Evolutionary conservation across 768 basidiomycete species (phyloP), one percentile per base, ranked within the genome.

Genomic region (Mycena venus): DNA sequence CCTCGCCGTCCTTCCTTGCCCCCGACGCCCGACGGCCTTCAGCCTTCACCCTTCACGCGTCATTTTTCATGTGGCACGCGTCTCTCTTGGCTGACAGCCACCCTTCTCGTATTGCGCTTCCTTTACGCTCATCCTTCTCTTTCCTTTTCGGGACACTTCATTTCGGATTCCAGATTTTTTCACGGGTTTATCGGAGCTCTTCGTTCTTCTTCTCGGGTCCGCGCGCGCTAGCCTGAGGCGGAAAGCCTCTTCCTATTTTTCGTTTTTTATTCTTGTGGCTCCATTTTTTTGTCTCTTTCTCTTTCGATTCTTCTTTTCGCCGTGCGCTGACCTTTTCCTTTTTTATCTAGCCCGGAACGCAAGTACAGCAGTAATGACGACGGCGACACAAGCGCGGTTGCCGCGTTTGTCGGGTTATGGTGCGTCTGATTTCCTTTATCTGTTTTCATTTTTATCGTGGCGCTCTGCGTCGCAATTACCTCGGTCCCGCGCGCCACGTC

Each of bases 381-480:
- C 31, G 4, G 9, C 3, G 88, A 89, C 38, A 90, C 90, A 0
- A 89, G 91, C 74, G 94, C 92, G 2, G 88, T 91, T 10, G 87
- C 94, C 10, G 94, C 94, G 0, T 91, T 95, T 76, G 88, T 94
- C 14, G 93, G 91, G 12, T 79, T 94, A 55, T 91, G 88, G 94
- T 94, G 66, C 47, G 91, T 83, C 25, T 47, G 21, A 10, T 5
- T 27, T 60, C 53, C 31, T 58, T 31, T 32, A 40, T 12, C 34
- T 51, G 11, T 56, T 17, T 10, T 38, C n/a, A 44, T 15, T 44
- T 42, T 31, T 31, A 21, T 38, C 36, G n/a, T 23, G n/a, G 15
- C 17, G n/a, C 17, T 23, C 61, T 19, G 34, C 21, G 32, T 3
- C 2, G 25, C n/a, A n/a, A n/a, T n/a, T n/a, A n/a, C n/a, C n/a